Evolutionary conservation across 164 flowering plant genomes (phyloP), one percentile per base, ranked within the genome.

Genomic region (Umbilicus rupestris): DNA sequence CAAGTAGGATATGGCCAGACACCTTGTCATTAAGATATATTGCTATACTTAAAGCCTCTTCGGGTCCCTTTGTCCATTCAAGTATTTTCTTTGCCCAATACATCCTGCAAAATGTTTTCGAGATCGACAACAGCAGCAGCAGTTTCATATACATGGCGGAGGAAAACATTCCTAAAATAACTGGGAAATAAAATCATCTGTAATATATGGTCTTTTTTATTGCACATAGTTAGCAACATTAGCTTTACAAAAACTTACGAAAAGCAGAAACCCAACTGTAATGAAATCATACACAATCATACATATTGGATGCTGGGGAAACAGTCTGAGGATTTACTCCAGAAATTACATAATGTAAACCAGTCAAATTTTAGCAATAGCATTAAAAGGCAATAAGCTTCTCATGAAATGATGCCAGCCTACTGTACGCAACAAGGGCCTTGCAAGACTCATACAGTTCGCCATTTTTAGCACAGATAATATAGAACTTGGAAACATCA

Each of bases 71-170:
- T 30, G 97, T 94, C 97, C 97, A 94, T 74, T 94, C 99, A 15
- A 94, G 90, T 70, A 94, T 94, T 85, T 91, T 94, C 70, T 94
- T 94, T 2, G 96, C 99, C 99, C 99, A 91, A 68, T 94, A 91
- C 99, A 94, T 94, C 72, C 97, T 94, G 86, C 78, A 68, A 17
- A 67, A 35, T 1, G 26, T 68, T 63, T 20, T 33, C 17, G 28
- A 39, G 5, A 12, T 68, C 12, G 7, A 39, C 12, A 24, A 2
- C 33, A 52, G 14, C 8, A 44, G 22, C 5, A 19, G 14, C 62
- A 68, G 45, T 17, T 29, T 33, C 11, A 58, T 42, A 19, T 14
- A 29, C 15, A 10, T 7, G 9, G 29, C 17, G 26, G 46, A 55
- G 41, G 14, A 69, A 28, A 24, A 69, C 9, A 30, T 24, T 17